A percentile compares a stretch with the other conserved stretches of the same genome.
phyloP scores from a whole-genome alignment of 306 rosid genomes.

The Trichosanthes cucumerina region DNA sequence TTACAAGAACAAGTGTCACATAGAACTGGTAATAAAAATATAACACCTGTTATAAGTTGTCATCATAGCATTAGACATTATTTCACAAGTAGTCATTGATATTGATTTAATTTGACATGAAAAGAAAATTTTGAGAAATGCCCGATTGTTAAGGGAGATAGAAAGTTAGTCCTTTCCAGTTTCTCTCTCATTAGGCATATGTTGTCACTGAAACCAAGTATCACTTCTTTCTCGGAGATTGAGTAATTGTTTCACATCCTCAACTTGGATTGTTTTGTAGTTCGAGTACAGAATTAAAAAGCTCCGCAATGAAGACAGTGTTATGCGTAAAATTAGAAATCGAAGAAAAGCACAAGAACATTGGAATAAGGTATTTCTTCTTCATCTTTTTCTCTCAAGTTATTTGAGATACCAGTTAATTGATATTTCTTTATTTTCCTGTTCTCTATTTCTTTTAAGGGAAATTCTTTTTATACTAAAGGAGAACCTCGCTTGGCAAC shows the following conservation, averaged over 20 bases:
- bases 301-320: constrained; percentile 68
- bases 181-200: background rate
- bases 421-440: background rate
- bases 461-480: background rate
- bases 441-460: background rate
- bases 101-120: background rate
- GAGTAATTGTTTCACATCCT: background rate
- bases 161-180: background rate
- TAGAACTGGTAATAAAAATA: background rate
- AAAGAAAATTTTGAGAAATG: background rate
- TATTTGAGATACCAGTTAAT: background rate
- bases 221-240: background rate
- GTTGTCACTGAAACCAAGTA: background rate
- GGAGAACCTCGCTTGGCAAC: background rate
- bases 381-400: constrained; percentile 1
- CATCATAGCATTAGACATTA: background rate
- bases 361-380: constrained; percentile 75
- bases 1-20: background rate
- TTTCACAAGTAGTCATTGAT: background rate
- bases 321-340: constrained; percentile 56
- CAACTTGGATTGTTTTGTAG: constrained; percentile 30
- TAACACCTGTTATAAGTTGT: background rate
- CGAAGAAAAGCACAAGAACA: constrained; percentile 68
- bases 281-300: constrained; percentile 74
- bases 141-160: background rate